Evolutionary conservation across 2,329 filamentous ascomycete genomes (phyloP).

Genomic region (Pseudogymnoascus sp.): DNA sequence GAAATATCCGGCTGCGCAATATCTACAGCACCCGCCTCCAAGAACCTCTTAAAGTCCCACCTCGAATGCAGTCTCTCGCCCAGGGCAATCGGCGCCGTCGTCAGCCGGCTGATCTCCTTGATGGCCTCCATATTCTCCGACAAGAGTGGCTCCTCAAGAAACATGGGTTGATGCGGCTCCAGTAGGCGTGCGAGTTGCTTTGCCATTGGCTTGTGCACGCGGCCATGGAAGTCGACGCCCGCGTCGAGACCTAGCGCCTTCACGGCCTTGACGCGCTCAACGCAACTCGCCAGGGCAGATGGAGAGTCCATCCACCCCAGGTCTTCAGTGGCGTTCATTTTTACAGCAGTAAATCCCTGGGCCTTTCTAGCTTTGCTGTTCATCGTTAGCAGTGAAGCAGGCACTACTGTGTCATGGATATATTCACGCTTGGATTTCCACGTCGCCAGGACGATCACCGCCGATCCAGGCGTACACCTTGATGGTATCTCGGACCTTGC

Average conservation of each 20-base stretch:
- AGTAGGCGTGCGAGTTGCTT: constrained; percentile 64
- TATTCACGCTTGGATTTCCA: constrained; percentile 53
- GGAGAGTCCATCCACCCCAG: constrained; percentile 71
- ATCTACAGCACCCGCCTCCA: constrained; percentile 61
- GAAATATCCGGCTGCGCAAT: constrained; percentile 67
- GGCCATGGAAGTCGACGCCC: constrained; percentile 71
- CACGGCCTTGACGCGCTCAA: constrained; percentile 61
- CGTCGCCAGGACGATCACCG: constrained; percentile 61
- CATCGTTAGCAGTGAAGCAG: constrained; percentile 11
- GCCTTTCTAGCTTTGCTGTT: constrained; percentile 45
- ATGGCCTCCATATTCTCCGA: constrained; percentile 61
- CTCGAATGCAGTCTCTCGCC: constrained; percentile 65
- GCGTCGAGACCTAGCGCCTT: constrained; percentile 64
- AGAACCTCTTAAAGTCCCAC: constrained; percentile 67
- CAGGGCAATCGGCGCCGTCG: constrained; percentile 59
- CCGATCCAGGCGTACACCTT: constrained; percentile 76
- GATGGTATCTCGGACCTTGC: constrained; percentile 62
- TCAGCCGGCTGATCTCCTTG: constrained; percentile 50
- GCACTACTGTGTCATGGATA: background rate
- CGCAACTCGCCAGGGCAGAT: constrained; percentile 50
- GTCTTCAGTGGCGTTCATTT: constrained; percentile 76
- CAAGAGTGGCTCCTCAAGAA: constrained; percentile 67
- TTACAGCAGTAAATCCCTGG: constrained; percentile 60
- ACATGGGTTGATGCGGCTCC: constrained; percentile 63
- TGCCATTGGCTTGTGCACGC: constrained; percentile 73